A percentile compares a stretch with the other conserved stretches of the same genome.
Conservation (phyloP, 805 yeast species). For the Maudiozyma serrabonitensis region DNA sequence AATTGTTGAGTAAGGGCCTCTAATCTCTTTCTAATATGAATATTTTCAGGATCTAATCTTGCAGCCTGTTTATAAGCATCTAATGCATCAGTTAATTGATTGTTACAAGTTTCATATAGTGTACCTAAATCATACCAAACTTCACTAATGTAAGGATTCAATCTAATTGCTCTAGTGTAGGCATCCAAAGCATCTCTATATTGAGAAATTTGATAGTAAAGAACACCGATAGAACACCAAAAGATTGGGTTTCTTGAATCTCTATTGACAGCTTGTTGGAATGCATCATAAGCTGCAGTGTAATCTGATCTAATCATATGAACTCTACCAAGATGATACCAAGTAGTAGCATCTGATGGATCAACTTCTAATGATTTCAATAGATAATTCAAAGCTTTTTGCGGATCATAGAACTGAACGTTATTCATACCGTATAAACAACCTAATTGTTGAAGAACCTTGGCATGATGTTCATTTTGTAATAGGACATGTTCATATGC, state of each 20-base stretch:
- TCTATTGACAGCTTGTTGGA: slow-evolving; percentile 96
- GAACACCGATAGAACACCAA: slow-evolving; percentile 94
- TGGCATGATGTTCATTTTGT: slow-evolving; percentile 89
- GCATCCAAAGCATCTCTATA: slow-evolving; percentile 96
- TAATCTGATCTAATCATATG: slow-evolving; percentile 95
- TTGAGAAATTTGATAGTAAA: slow-evolving; percentile 92
- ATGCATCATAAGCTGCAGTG: slow-evolving; percentile 93
- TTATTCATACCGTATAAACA: slow-evolving; percentile 67
- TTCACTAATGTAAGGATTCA: slow-evolving; percentile 92
- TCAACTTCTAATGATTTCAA: slow-evolving; percentile 86
- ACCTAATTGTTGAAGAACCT: slow-evolving; percentile 91
- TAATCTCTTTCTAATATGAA: slow-evolving; percentile 86
- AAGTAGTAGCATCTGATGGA: slow-evolving; percentile 84
- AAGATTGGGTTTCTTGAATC: slow-evolving; percentile 96
- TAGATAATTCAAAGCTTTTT: slow-evolving; percentile 69
- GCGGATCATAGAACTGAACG: slow-evolving; percentile 68
- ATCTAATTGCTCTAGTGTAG: slow-evolving; percentile 88
- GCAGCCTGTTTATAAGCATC: slow-evolving; percentile 98
- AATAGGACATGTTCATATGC: slow-evolving; percentile 89
- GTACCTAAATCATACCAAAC: slow-evolving; percentile 99
- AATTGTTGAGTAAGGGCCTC: slow-evolving; percentile 62
- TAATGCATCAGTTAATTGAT: slow-evolving; percentile 87
- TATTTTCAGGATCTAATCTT: slow-evolving; percentile 85
- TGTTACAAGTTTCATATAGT: slow-evolving; percentile 91
- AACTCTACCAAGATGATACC: slow-evolving; percentile 95